A percentile compares a stretch with the other conserved stretches of the same genome.
Conservation (phyloP, 139 green algal genomes). For the Chlorella sp. region DNA sequence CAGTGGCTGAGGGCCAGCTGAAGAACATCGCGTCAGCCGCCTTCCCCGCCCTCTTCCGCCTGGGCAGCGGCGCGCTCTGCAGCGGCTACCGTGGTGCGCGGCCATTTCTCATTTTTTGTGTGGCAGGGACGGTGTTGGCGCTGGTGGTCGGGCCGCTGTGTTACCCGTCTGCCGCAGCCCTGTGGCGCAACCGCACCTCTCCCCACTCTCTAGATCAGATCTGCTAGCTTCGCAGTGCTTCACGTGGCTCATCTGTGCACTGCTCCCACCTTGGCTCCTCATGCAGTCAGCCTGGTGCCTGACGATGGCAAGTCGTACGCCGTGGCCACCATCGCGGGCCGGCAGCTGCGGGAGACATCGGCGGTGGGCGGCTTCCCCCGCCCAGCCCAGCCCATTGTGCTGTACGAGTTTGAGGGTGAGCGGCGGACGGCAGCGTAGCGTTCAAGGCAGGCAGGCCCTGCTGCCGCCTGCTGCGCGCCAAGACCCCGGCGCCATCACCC, state of each 20-base stretch:
- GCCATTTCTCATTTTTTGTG: not conserved
- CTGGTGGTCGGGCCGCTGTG: no score
- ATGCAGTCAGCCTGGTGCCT: constrained; percentile 32
- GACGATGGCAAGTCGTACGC: constrained; percentile 60
- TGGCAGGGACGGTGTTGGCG: no score
- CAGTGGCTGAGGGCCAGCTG: constrained; percentile 4
- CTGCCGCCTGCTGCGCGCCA: not conserved
- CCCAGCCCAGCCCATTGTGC: constrained; percentile 51
- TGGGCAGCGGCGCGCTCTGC: constrained; percentile 68
- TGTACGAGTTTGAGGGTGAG: constrained; percentile 63
- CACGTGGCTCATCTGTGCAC: not conserved
- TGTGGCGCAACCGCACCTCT: no score
- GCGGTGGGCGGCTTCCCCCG: constrained; percentile 32
- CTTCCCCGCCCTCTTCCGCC: constrained; percentile 38
- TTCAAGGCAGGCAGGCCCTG: no score
- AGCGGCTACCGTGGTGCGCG: constrained; percentile 55
- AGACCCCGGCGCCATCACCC: no score
- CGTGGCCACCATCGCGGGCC: constrained; percentile 33
- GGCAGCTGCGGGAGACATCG: constrained; percentile 47
- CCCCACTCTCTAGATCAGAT: no score
- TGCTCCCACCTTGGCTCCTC: not conserved
- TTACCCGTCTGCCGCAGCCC: no score
- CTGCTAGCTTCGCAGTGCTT: not conserved
- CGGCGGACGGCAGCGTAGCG: not conserved
- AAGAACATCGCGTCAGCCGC: constrained; percentile 27